Evolutionary conservation across 2,329 filamentous ascomycete species (phyloP), one percentile per base, ranked within the genome.

Genomic region (Aureobasidium namibiae): DNA sequence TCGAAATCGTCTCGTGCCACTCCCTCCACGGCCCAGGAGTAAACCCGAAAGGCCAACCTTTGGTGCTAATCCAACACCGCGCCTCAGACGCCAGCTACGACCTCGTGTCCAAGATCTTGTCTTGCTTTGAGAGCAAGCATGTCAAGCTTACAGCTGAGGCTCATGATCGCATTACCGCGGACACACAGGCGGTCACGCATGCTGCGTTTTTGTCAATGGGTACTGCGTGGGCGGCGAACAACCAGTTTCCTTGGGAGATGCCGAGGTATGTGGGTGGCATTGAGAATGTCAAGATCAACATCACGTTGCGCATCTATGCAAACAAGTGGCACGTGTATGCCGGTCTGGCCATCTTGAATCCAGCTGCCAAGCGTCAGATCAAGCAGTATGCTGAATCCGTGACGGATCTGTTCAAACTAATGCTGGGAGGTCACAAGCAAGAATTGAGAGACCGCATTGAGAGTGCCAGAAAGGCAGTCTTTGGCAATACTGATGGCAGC

Each of bases 321-420:
- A 95, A 96, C 74, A 99, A 97, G 74, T 99, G 95, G 95, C 95
- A 99, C 77, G 94, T 99, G 60, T 99, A 99, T 73, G 94, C 94
- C 21, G 94, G 94, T 0, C 86, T 99, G 9, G 94, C 95, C 11
- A 99, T 99, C 69, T 82, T 99, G 61, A 99, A 99, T 72, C 94
- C 94, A 0, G 88, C 91, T 61, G 94, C 94, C 3, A 89, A 88
- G 72, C 82, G 88, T 72, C 94, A 99, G 75, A 97, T 99, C 68
- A 83, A 88, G 59, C 92, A 97, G 77, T 99, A 97, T 72, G 92
- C 94, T 10, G 81, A 88, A 67, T 92, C 87, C 44, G 92, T 96
- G 21, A 97, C 94, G 0, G 91, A 95, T 67, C 80, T 99, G 21
- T 99, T 91, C 80, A 97, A 96, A 75, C 81, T 99, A 59, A 97